These are phyloP conservation scores for Chaetomiaceae sp. DNA, from an alignment of 2,329 filamentous ascomycete species.

Conservation along the genomic window DNA sequence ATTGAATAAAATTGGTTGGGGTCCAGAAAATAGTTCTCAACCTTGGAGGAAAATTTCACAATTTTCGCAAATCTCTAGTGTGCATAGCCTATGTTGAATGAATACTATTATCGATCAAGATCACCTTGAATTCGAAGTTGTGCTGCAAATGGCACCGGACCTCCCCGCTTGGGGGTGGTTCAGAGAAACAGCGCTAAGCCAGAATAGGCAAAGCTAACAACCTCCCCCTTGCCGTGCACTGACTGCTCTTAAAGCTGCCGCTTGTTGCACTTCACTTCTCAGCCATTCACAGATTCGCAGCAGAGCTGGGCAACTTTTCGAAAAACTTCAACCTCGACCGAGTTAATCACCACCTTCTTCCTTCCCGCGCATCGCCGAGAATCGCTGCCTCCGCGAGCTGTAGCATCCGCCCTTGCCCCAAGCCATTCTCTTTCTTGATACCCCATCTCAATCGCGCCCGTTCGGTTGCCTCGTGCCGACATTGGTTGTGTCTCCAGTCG, in stretches of 20 bases:
- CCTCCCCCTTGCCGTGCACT: constrained; percentile 4
- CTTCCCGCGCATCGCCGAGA: background rate
- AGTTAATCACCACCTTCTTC: constrained; percentile 5
- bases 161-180: background rate
- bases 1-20: no score
- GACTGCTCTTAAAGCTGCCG: constrained; percentile 2
- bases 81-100: no score
- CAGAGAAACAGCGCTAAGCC: background rate
- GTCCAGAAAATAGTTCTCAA: no score
- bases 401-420: background rate
- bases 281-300: constrained; percentile 17
- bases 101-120: no score
- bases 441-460: constrained; percentile 15
- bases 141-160: background rate
- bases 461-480: constrained; percentile 5
- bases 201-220: background rate
- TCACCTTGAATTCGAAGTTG: no score
- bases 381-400: background rate
- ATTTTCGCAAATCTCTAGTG: no score
- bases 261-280: constrained; percentile 2
- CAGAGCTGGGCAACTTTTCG: constrained; percentile 13
- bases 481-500: constrained; percentile 12
- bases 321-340: constrained; percentile 16
- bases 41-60: no score
- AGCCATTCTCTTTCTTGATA: constrained; percentile 15